Conservation (phyloP, 345 rosid species). For the Eucalyptus sp. region DNA sequence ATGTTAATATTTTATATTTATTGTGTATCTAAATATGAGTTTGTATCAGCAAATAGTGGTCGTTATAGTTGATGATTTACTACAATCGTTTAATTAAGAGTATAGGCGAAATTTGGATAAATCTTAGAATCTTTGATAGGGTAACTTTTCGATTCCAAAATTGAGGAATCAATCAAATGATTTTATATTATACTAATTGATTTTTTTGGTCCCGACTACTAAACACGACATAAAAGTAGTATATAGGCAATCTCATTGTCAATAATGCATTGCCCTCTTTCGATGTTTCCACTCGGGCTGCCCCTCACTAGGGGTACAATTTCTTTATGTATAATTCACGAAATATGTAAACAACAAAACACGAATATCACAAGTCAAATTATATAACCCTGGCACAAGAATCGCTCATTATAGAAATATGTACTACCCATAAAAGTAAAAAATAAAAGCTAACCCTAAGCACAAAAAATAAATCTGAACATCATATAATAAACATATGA, state of each 20-base stretch:
- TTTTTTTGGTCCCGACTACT: neutral
- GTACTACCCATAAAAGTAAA: neutral
- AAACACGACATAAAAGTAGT: neutral
- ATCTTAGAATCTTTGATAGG: neutral
- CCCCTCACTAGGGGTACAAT: neutral
- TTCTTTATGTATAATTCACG: neutral
- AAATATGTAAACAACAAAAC: too few species aligned
- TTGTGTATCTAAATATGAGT: fast-evolving
- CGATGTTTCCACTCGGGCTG: neutral
- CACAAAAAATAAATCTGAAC: neutral
- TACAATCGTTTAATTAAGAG: fast-evolving
- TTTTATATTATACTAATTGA: neutral
- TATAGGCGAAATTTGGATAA: too few species aligned
- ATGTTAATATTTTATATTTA: too few species aligned
- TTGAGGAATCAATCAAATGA: neutral
- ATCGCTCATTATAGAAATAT: neutral
- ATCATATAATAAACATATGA: neutral
- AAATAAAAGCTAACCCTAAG: neutral
- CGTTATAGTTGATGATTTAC: neutral
- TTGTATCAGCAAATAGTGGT: fast-evolving
- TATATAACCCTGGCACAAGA: neutral
- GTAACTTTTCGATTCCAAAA: too few species aligned
- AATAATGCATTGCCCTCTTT: neutral
- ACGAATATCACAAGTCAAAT: neutral
- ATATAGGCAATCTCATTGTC: neutral